These are phyloP conservation scores for Trichosporon inkin DNA, from an alignment of 1,284 basidiomycete species.

Conservation along the genomic window DNA sequence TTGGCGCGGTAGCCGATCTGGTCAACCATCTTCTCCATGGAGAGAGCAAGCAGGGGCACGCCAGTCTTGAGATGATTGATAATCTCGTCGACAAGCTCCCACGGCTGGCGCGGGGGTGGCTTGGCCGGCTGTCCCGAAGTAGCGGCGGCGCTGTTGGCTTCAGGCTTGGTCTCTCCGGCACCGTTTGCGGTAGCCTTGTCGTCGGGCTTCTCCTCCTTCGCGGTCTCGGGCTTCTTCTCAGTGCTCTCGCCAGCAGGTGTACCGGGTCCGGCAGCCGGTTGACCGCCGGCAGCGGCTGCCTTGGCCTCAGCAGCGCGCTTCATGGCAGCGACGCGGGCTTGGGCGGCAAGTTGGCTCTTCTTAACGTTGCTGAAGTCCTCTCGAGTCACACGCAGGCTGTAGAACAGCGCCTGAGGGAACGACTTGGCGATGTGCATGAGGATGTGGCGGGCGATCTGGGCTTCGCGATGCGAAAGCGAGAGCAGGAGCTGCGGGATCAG, in stretches of 20 bases:
- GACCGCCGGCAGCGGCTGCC: slow-evolving; percentile 50
- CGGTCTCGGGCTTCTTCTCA: slow-evolving; percentile 21
- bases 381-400: slow-evolving; percentile 83
- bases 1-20: slow-evolving; percentile 92
- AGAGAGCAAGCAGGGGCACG: slow-evolving; percentile 89
- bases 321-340: slow-evolving; percentile 18
- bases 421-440: slow-evolving; percentile 85
- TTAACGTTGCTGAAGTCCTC: slow-evolving; percentile 68
- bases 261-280: background rate
- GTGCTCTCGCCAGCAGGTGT: slow-evolving; percentile 42
- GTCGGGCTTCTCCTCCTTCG: slow-evolving; percentile 28
- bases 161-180: slow-evolving; percentile 17
- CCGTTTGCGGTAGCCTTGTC: slow-evolving; percentile 17
- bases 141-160: slow-evolving; percentile 42
- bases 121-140: slow-evolving; percentile 19
- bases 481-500: slow-evolving; percentile 93
- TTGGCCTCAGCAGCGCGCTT: slow-evolving; percentile 35
- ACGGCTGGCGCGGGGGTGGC: slow-evolving; percentile 62
- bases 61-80: slow-evolving; percentile 92
- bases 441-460: slow-evolving; percentile 85
- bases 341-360: slow-evolving; percentile 34
- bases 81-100: slow-evolving; percentile 92
- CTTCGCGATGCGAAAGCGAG: slow-evolving; percentile 85
- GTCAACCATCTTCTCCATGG: slow-evolving; percentile 96
- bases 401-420: slow-evolving; percentile 97